Conservation (phyloP, 495 filamentous ascomycete species). For the Aeminium ludgeri region DNA sequence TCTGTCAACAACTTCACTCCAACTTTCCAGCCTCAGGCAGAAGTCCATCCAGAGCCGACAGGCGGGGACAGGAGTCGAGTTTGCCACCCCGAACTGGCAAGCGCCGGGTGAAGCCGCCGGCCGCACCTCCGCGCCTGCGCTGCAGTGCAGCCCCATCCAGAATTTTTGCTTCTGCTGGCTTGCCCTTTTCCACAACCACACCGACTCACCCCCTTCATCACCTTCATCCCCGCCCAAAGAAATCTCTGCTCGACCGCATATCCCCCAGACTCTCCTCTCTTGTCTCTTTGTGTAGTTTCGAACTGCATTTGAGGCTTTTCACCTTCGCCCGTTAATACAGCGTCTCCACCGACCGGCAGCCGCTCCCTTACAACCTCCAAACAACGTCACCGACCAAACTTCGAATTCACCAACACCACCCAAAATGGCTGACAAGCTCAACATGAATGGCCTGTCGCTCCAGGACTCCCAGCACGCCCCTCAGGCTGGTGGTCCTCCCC, state of each 20-base stretch:
- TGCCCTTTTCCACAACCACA: not conserved
- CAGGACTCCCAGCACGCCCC: constrained; percentile 55
- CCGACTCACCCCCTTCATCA: not conserved
- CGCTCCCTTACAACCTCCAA: constrained; percentile 10
- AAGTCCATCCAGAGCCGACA: too few species aligned
- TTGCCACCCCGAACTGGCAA: not conserved
- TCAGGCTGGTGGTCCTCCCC: constrained; percentile 20
- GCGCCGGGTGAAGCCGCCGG: not conserved
- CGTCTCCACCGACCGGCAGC: constrained; percentile 12
- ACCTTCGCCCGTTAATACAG: not conserved
- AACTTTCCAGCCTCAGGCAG: too few species aligned
- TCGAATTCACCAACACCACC: not conserved
- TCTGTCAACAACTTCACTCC: too few species aligned
- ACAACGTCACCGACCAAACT: not conserved
- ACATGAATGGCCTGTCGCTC: constrained; percentile 72
- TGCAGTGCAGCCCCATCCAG: too few species aligned
- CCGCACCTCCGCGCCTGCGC: too few species aligned
- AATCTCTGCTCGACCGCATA: not conserved
- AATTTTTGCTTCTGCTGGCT: not conserved
- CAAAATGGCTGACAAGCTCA: constrained; percentile 89
- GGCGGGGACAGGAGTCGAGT: too few species aligned
- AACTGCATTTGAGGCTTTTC: constrained; percentile 3
- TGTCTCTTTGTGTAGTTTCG: constrained; percentile 1
- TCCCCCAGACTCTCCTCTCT: not conserved
- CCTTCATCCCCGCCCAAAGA: not conserved